Percentiles rank a stretch among this genome's conserved stretches.
phyloP scores from a whole-genome alignment of 2,329 filamentous ascomycete species.

The Apiospora pterosperma region DNA sequence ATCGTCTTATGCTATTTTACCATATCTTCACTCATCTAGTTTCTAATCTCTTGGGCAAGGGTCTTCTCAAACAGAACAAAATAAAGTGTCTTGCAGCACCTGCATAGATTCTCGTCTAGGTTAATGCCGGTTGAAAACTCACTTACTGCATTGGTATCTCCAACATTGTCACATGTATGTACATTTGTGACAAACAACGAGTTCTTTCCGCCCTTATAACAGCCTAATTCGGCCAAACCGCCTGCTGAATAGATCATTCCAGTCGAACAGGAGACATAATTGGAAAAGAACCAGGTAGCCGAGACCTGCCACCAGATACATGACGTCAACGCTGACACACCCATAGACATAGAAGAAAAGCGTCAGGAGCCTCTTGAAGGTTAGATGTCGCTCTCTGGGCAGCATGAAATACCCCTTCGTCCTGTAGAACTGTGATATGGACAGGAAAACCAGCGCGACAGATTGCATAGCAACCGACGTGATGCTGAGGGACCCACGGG shows the following conservation, averaged over 20 bases:
- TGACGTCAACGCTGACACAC: conserved; percentile 11
- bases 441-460: conserved; percentile 5
- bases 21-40: not conserved
- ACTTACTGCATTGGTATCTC: not conserved
- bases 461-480: conserved; percentile 7
- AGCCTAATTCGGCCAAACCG: conserved; percentile 12
- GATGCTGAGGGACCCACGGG: conserved; percentile 11
- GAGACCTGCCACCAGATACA: conserved; percentile 12
- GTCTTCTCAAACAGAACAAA: not conserved
- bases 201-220: not conserved
- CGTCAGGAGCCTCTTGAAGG: conserved; percentile 6
- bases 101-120: not conserved
- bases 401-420: conserved; percentile 6
- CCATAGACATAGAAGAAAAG: conserved; percentile 10
- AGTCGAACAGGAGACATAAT: conserved; percentile 9
- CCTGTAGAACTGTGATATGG: conserved; percentile 10
- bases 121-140: not conserved
- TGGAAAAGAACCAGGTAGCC: conserved; percentile 11
- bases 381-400: conserved; percentile 3
- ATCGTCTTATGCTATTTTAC: not conserved
- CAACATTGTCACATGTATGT: not conserved
- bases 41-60: not conserved
- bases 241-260: conserved; percentile 10
- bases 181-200: not conserved
- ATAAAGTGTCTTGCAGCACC: not conserved